Evolutionary conservation across 495 filamentous ascomycete species (phyloP).

Genomic region (Penicillium longicatenatum): DNA sequence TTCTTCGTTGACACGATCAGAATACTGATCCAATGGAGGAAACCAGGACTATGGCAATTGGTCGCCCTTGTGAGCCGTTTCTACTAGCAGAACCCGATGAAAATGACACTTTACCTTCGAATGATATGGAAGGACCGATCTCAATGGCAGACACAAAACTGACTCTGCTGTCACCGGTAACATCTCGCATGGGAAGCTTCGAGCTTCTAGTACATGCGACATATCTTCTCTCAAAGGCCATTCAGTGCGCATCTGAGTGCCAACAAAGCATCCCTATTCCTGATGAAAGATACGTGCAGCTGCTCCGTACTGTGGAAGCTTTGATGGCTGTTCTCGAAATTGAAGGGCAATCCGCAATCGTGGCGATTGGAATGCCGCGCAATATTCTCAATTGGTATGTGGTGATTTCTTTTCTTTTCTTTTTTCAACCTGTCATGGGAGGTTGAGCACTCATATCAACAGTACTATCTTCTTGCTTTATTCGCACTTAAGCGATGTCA

Average conservation of each 20-base stretch:
- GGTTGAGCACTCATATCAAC: too few species aligned
- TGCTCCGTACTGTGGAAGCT: slow-evolving; percentile 16
- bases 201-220: slow-evolving; percentile 17
- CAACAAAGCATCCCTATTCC: background rate
- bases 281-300: slow-evolving; percentile 10
- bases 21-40: background rate
- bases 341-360: slow-evolving; percentile 11
- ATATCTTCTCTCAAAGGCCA: slow-evolving; percentile 14
- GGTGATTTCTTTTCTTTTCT: too few species aligned
- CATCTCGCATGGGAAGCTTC: slow-evolving; percentile 18
- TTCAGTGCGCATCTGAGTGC: slow-evolving; percentile 13
- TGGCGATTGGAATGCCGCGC: slow-evolving; percentile 13
- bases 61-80: slow-evolving; percentile 7
- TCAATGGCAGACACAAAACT: background rate
- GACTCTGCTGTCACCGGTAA: slow-evolving; percentile 14
- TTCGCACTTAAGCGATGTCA: slow-evolving; percentile 1
- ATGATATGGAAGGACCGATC: background rate
- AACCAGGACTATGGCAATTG: slow-evolving; percentile 11
- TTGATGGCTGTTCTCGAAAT: slow-evolving; percentile 12
- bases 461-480: slow-evolving; percentile 14
- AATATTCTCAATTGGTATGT: slow-evolving; percentile 15
- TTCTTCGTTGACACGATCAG: background rate
- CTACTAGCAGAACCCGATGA: slow-evolving; percentile 12
- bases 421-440: too few species aligned
- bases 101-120: slow-evolving; percentile 10